Evolutionary conservation across 2,329 filamentous ascomycete species (phyloP).

Genomic region (Clarireedia homoeocarpa): DNA sequence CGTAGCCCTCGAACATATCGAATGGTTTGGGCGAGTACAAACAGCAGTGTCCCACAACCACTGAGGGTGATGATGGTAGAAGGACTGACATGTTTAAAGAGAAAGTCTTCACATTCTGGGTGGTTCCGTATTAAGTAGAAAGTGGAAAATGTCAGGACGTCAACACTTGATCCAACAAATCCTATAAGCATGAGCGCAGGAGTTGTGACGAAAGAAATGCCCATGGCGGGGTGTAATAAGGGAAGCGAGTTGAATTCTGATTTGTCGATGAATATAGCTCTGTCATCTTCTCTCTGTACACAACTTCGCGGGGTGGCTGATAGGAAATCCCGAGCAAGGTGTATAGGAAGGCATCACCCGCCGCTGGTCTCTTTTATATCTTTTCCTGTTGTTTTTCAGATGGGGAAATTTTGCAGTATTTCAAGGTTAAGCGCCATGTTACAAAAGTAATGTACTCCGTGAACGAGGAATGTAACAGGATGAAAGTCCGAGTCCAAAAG

Average conservation of each 20-base stretch:
- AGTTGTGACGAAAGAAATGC: background rate
- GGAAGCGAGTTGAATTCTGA: no score
- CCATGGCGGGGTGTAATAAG: background rate
- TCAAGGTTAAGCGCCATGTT: background rate
- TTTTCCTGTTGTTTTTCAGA: no score
- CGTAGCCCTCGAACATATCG: conserved; percentile 17
- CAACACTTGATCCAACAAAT: background rate
- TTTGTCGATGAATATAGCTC: no score
- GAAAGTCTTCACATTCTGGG: background rate
- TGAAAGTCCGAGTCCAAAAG: background rate
- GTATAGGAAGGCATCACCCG: no score
- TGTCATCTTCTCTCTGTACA: no score
- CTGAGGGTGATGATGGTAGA: conserved; percentile 9
- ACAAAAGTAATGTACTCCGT: background rate
- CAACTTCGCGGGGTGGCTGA: no score
- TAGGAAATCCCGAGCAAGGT: no score
- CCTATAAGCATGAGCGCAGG: background rate
- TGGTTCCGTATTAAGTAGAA: background rate
- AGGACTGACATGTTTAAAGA: conserved; percentile 7
- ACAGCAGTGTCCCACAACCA: conserved; percentile 1
- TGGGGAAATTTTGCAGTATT: background rate
- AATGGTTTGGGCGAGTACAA: conserved; percentile 14
- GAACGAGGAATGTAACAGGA: background rate
- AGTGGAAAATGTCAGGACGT: background rate
- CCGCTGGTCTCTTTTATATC: no score